A percentile compares a stretch with the other conserved stretches of the same genome.
These are phyloP conservation scores for Trichosanthes cucumerina DNA, from an alignment of 306 rosid species.

Conservation along the genomic window DNA sequence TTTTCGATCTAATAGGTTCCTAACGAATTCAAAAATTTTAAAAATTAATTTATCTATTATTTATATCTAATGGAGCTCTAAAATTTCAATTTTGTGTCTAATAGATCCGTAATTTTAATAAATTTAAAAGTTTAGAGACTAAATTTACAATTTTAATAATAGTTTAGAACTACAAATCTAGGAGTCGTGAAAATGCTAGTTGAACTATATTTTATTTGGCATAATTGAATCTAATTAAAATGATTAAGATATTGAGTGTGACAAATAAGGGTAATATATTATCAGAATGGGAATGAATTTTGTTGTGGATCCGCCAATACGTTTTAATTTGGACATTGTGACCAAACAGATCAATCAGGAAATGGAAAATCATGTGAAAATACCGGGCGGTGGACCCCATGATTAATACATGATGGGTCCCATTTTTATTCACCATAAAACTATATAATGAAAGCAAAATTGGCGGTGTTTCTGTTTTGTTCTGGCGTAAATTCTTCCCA, in stretches of 20 bases:
- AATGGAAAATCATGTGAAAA: background rate
- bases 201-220: too few relatives aligned
- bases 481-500: background rate
- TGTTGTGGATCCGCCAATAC: background rate
- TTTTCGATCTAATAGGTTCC: too few relatives aligned
- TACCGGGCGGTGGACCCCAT: background rate
- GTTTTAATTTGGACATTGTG: background rate
- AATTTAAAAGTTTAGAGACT: too few relatives aligned
- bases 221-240: background rate
- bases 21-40: too few relatives aligned
- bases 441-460: slow-evolving; percentile 2
- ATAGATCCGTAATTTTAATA: too few relatives aligned
- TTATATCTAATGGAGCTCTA: too few relatives aligned
- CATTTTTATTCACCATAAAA: background rate
- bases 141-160: too few relatives aligned
- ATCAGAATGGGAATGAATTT: background rate
- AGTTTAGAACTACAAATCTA: too few relatives aligned
- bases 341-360: background rate
- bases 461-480: slow-evolving; percentile 11
- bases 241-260: background rate
- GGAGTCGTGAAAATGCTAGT: too few relatives aligned
- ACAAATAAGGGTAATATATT: background rate
- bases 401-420: background rate
- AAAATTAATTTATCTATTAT: too few relatives aligned
- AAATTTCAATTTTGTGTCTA: too few relatives aligned